A percentile compares a stretch with the other conserved stretches of the same genome.
phyloP scores from a whole-genome alignment of 768 basidiomycete genomes.

The Boletus rex-veris region DNA sequence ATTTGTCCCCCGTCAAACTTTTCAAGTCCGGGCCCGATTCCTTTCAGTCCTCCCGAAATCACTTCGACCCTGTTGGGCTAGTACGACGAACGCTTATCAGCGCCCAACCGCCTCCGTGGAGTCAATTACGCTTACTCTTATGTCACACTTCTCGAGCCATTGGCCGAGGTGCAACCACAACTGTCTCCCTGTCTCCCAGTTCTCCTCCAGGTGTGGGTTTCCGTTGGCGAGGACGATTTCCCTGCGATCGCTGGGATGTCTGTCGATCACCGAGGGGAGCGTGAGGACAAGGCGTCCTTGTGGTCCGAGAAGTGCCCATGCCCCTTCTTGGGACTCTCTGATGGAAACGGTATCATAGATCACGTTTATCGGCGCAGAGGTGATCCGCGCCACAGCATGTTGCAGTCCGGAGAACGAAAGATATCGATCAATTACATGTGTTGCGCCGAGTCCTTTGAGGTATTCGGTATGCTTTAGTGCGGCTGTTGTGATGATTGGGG shows the following conservation, averaged over 20 bases:
- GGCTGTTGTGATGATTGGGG: conserved; percentile 33
- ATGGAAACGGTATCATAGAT: conserved; percentile 39
- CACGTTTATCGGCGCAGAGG: conserved; percentile 31
- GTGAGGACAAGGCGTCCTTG: conserved; percentile 37
- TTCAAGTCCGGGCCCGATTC: conserved; percentile 40
- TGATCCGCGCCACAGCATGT: conserved; percentile 37
- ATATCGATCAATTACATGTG: conserved; percentile 35
- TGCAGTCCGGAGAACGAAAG: conserved; percentile 28
- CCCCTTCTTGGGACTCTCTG: conserved; percentile 38
- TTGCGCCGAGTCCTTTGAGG: conserved; percentile 34
- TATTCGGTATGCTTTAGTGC: conserved; percentile 35
- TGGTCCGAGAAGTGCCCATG: conserved; percentile 34
- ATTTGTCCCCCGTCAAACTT: conserved; percentile 40
- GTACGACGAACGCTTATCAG: background rate
- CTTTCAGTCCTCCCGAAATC: conserved; percentile 40
- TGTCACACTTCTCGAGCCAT: conserved; percentile 33
- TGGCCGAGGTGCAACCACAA: conserved; percentile 26
- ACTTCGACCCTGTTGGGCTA: conserved; percentile 45
- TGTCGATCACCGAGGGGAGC: conserved; percentile 31
- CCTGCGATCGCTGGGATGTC: conserved; percentile 24
- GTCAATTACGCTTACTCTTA: conserved; percentile 22
- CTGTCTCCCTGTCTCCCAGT: conserved; percentile 33
- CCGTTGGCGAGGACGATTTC: conserved; percentile 32
- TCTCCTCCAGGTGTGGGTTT: conserved; percentile 32
- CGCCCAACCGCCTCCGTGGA: background rate